Base-by-base conservation (phyloP, 2,329 filamentous ascomycete genomes). In the Beauveria caledonica region DNA sequence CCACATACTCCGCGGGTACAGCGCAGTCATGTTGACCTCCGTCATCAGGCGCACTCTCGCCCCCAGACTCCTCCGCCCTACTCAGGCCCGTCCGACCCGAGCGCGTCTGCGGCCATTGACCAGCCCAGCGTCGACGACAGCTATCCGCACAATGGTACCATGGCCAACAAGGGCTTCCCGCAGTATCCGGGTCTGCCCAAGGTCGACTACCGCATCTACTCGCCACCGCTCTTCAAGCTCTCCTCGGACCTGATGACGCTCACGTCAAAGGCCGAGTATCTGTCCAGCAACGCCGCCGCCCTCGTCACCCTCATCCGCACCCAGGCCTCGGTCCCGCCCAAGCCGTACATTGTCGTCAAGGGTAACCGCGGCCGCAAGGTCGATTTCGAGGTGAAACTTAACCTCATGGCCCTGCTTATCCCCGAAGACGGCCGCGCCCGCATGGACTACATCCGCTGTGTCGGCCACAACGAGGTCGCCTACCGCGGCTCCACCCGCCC, bases 321-420 rank as follows among this genome's bases (percentile, higher is more conserved):
- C 36, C 77, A 83, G 60, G 76, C 80, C 15, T 76, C 77, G 1
- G 72, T 84, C 0, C 81, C 81, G 21, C 81, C 82, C 7, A 84
- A 84, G 66, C 80, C 78, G 0, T 74, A 79, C 63, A 74, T 84
- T 23, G 74, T 77, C 58, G 75, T 84, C 57, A 71, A 71, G 3
- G 81, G 81, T 49, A 76, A 70, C 36, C 75, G 76, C 33, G 71
- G 73, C n/a, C 68, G 70, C 61, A 71, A 67, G 63, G 65, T 78
- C 36, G 81, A 84, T 68, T 84, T 85, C 64, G 74, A 78, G 60
- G 68, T 84, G 62, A 78, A 77, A 66, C 70, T 84, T 46, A 84
- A 84, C 67, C 71, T 83, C 19, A 80, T 84, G 78, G 73, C 70
- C 52, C 71, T 84, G 11, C 72, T 85, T 5, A 73, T 83, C 2